Evolutionary conservation across 2,329 filamentous ascomycete genomes (phyloP), one percentile per base, ranked within the genome.

Genomic region (Stemphylium beticola): DNA sequence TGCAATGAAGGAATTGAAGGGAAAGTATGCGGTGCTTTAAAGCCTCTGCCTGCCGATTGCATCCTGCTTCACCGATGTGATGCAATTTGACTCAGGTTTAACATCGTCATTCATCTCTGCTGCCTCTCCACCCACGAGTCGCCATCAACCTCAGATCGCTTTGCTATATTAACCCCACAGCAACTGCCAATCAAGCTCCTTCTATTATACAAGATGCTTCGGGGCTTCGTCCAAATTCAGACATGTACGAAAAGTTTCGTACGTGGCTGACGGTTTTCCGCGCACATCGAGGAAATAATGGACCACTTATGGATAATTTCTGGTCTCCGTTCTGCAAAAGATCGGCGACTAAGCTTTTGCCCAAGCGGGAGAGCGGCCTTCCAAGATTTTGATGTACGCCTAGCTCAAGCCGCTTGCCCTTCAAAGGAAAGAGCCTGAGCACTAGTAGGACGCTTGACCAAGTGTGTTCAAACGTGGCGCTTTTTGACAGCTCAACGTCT

Each of bases 311-410:
- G 39, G 24, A 32, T n/a, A 14, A n/a, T 8, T 24, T 40, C 26
- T 6, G 20, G n/a, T 11, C 14, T 10, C 14, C 6, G 15, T 41
- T 17, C 10, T 4, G 14, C 11, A 36, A 38, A 18, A 10, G 18
- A 53, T 53, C 37, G 7, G 26, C 44, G 9, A 17, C 39, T 44
- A 53, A 33, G 33, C 33, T 39, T 31, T 22, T 53, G 43, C 34
- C 18, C 24, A 15, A 29, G 33, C 51, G 39, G 51, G 51, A 53
- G 49, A 53, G 29, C 38, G 20, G 20, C 29, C 24, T 47, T 47
- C 18, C 44, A 38, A n/a, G 22, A 32, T 38, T 32, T 44, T 6
- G 32, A n/a, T 33, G 20, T 4, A 8, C 24, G 33, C 24, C n/a
- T 45, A 24, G 3, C 4, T 49, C 11, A 5, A 41, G n/a, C 37